These are phyloP conservation scores for Chlorokybus atmophyticus DNA, from an alignment of 139 green algal genomes.

Conservation along the genomic window DNA sequence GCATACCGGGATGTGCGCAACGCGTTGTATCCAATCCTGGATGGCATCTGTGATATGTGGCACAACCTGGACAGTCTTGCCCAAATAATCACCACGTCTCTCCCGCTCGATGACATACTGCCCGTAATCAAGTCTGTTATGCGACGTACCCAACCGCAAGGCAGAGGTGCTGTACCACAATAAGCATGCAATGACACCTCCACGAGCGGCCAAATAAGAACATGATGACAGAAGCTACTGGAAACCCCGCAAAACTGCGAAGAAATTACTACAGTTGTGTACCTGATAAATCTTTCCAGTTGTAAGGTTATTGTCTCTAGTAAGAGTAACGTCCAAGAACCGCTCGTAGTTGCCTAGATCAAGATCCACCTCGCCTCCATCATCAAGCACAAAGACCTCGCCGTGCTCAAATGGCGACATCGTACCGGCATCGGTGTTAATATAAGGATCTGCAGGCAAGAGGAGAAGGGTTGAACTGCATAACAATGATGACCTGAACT, in stretches of 20 bases:
- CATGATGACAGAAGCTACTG: neutral
- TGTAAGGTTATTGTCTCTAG: slow-evolving; percentile 92
- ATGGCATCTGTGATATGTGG: slow-evolving; percentile 97
- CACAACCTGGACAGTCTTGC: slow-evolving; percentile 97
- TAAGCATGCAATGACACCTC: slow-evolving; percentile 7
- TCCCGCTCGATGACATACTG: slow-evolving; percentile 85
- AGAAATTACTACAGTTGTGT: neutral
- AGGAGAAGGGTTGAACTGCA: neutral
- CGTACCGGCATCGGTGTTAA: slow-evolving; percentile 98
- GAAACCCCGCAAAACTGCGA: neutral
- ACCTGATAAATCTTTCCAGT: slow-evolving; percentile 94
- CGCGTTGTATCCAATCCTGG: slow-evolving; percentile 95
- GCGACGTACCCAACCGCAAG: too few species aligned
- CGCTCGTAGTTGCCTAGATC: slow-evolving; percentile 99
- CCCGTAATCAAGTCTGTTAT: too few species aligned
- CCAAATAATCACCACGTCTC: slow-evolving; percentile 86
- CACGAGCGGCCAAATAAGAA: neutral
- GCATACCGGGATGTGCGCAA: slow-evolving; percentile 56
- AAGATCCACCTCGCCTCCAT: slow-evolving; percentile 91
- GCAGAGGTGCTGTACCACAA: too few species aligned
- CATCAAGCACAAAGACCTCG: slow-evolving; percentile 97
- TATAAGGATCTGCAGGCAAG: slow-evolving; percentile 76
- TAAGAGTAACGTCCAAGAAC: slow-evolving; percentile 93
- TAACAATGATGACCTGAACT: neutral
- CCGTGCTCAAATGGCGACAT: slow-evolving; percentile 99